phyloP scores from a whole-genome alignment of 176 grass and related monocot genomes.

The Oryza glumipatula region DNA sequence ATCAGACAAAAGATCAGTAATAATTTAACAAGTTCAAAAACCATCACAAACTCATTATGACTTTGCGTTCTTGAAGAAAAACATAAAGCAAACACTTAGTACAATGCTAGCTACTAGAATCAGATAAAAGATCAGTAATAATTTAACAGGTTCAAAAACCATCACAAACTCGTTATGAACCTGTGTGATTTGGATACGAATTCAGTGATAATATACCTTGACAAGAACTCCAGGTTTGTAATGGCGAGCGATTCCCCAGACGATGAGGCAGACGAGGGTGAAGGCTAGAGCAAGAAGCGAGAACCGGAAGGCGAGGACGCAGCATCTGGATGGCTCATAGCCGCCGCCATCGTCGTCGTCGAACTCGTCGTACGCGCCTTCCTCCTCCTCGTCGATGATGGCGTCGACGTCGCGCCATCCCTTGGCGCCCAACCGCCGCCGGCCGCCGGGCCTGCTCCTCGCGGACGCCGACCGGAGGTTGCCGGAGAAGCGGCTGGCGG shows the following conservation, averaged over 20 bases:
- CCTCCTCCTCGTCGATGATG: slow-evolving; percentile 53
- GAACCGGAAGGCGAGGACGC: slow-evolving; percentile 55
- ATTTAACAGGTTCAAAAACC: background rate
- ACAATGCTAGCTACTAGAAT: background rate
- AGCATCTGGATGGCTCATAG: slow-evolving; percentile 51
- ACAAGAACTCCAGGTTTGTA: slow-evolving; percentile 60
- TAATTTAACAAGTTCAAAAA: background rate
- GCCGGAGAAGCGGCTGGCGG: slow-evolving; percentile 80
- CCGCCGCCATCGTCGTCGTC: slow-evolving; percentile 51
- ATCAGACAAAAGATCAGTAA: background rate
- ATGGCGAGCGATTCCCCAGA: slow-evolving; percentile 80
- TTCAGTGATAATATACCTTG: slow-evolving; percentile 50
- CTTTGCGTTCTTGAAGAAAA: slow-evolving; percentile 26
- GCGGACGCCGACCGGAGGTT: slow-evolving; percentile 49
- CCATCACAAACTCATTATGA: background rate
- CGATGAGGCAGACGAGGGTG: slow-evolving; percentile 65
- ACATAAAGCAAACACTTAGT: background rate
- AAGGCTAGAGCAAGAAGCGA: slow-evolving; percentile 58
- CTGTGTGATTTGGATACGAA: background rate
- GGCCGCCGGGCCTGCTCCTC: slow-evolving; percentile 26
- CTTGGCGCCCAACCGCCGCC: slow-evolving; percentile 54
- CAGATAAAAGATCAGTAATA: background rate
- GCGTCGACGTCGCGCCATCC: slow-evolving; percentile 73
- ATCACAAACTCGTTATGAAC: background rate
- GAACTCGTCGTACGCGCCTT: slow-evolving; percentile 53